Conservation (phyloP, 2,329 filamentous ascomycete genomes). For the Purpureocillium takamizusanense region DNA sequence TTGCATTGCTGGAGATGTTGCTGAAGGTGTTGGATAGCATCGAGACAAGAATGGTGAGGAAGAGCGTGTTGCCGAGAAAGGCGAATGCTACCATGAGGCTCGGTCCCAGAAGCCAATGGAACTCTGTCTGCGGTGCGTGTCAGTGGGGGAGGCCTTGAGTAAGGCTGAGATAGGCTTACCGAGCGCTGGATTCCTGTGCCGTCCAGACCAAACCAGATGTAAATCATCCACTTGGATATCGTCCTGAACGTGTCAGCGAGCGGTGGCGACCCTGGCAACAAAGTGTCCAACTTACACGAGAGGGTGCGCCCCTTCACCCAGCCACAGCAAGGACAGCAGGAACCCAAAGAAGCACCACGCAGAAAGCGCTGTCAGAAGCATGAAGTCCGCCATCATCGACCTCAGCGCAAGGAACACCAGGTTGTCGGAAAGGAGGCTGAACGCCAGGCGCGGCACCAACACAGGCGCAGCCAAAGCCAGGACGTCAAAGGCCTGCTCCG, state of each 20-base stretch:
- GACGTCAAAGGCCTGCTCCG: conserved; percentile 65
- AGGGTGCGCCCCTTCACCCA: conserved; percentile 55
- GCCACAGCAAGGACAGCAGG: conserved; percentile 69
- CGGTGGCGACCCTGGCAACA: background rate
- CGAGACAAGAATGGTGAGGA: conserved; percentile 81
- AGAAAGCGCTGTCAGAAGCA: conserved; percentile 64
- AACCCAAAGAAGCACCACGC: conserved; percentile 82
- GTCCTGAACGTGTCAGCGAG: conserved; percentile 31
- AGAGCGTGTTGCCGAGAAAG: conserved; percentile 78
- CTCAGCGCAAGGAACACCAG: conserved; percentile 73
- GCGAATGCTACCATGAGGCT: conserved; percentile 75
- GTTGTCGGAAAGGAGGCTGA: conserved; percentile 76
- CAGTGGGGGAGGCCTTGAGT: no score
- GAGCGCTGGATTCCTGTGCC: conserved; percentile 54
- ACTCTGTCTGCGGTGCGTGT: conserved; percentile 41
- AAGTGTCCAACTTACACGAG: conserved; percentile 35
- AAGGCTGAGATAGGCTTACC: conserved; percentile 20
- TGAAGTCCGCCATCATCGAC: conserved; percentile 81
- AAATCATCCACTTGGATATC: conserved; percentile 85
- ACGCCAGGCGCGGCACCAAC: conserved; percentile 68
- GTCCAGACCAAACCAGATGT: conserved; percentile 86
- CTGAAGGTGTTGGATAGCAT: conserved; percentile 81
- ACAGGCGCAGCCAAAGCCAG: conserved; percentile 73
- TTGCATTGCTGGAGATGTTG: conserved; percentile 66
- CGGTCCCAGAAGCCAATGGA: conserved; percentile 73